Conservation (phyloP, 139 green algal genomes). For the Zygnema circumcarinatum region DNA sequence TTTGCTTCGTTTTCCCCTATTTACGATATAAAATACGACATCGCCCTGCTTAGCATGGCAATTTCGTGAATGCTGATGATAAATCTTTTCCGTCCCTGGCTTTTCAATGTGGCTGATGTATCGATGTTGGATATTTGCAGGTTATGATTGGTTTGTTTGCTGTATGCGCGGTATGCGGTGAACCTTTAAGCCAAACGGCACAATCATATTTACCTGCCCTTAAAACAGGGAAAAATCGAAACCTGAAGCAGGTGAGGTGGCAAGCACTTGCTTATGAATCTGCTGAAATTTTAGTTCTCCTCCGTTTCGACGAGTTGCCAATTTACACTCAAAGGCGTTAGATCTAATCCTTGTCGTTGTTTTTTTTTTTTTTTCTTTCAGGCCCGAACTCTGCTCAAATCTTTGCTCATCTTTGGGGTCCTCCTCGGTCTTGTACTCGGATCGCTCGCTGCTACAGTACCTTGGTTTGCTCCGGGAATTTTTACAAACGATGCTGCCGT, state of each 20-base stretch:
- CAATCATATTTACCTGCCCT: conserved; percentile 43
- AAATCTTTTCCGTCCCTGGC: too few relatives aligned
- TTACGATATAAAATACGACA: too few relatives aligned
- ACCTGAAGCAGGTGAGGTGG: conserved; percentile 33
- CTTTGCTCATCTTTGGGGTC: conserved; percentile 10
- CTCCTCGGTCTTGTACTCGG: not conserved
- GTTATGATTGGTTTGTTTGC: conserved; percentile 42
- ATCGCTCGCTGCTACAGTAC: not conserved
- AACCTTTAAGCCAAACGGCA: conserved; percentile 41
- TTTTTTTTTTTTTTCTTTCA: too few relatives aligned
- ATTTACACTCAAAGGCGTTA: too few relatives aligned
- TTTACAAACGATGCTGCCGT: conserved; percentile 27
- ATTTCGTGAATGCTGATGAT: too few relatives aligned
- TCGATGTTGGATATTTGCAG: too few relatives aligned
- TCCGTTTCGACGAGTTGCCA: too few relatives aligned
- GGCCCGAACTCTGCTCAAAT: conserved; percentile 27
- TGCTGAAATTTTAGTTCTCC: too few relatives aligned
- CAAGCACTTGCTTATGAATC: not conserved
- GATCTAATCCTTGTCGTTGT: too few relatives aligned
- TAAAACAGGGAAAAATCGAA: conserved; percentile 14
- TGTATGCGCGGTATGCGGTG: conserved; percentile 31
- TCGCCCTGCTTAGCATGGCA: too few relatives aligned
- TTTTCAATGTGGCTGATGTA: too few relatives aligned
- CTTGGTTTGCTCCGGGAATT: conserved; percentile 9
- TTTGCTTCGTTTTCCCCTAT: too few relatives aligned